These are phyloP conservation scores for Acidiella bohemica DNA, from an alignment of 495 filamentous ascomycete species.

Conservation along the genomic window DNA sequence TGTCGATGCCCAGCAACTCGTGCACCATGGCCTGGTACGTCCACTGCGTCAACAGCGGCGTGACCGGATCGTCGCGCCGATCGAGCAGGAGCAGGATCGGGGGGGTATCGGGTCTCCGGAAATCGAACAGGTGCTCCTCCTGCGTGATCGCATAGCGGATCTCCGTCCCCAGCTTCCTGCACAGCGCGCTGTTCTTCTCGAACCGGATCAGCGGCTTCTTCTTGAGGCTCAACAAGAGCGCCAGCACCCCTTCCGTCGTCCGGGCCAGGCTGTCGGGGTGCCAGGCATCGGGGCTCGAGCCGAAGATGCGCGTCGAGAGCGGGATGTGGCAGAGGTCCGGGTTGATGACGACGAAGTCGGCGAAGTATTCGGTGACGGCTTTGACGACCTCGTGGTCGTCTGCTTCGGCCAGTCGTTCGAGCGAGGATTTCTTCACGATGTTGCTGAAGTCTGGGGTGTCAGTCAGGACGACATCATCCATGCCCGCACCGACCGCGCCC, in stretches of 20 bases:
- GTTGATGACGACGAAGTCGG: slow-evolving; percentile 89
- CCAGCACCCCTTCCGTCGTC: slow-evolving; percentile 73
- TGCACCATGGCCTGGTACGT: slow-evolving; percentile 99
- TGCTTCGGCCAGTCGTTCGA: slow-evolving; percentile 91
- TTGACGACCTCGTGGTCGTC: slow-evolving; percentile 95
- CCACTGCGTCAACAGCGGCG: slow-evolving; percentile 93
- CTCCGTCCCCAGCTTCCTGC: slow-evolving; percentile 85
- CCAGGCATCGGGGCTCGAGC: slow-evolving; percentile 69
- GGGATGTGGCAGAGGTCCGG: slow-evolving; percentile 81
- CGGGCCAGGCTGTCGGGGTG: slow-evolving; percentile 74
- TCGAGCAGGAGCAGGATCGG: slow-evolving; percentile 86
- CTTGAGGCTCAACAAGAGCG: slow-evolving; percentile 70
- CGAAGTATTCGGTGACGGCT: slow-evolving; percentile 84
- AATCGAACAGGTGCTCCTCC: slow-evolving; percentile 95
- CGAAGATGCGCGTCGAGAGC: slow-evolving; percentile 62
- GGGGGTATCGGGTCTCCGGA: slow-evolving; percentile 85
- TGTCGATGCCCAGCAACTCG: slow-evolving; percentile 82
- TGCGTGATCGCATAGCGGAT: slow-evolving; percentile 85
- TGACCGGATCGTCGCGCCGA: slow-evolving; percentile 87
- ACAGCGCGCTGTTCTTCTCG: slow-evolving; percentile 78
- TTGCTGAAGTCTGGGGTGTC: slow-evolving; percentile 72
- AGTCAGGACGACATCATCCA: too few relatives aligned
- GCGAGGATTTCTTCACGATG: slow-evolving; percentile 86
- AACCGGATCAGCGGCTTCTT: slow-evolving; percentile 93
- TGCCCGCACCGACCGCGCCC: too few relatives aligned